A percentile compares a stretch with the other conserved stretches of the same genome.
phyloP scores from a whole-genome alignment of 306 rosid genomes.

The Dryas alaskensis region DNA sequence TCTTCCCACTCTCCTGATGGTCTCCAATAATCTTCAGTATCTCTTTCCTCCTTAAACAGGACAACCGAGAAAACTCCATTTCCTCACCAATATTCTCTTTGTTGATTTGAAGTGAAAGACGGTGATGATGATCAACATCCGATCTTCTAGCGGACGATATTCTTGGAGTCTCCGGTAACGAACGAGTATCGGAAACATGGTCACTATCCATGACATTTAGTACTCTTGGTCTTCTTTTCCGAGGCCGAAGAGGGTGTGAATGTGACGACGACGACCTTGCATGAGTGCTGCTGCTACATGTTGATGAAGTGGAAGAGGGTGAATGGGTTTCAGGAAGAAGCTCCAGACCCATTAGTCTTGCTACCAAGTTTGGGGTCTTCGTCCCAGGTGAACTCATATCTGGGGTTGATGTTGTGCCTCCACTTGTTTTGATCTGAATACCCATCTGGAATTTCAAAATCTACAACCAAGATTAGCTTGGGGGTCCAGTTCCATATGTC shows the following conservation, averaged over 20 bases:
- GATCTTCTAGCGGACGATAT: slow-evolving; percentile 64
- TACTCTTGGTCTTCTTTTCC: slow-evolving; percentile 32
- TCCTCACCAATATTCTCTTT: slow-evolving; percentile 53
- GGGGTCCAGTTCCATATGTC: slow-evolving; percentile 7
- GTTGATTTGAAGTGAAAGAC: slow-evolving; percentile 81
- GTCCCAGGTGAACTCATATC: slow-evolving; percentile 74
- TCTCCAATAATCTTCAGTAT: slow-evolving; percentile 32
- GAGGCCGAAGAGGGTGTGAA: slow-evolving; percentile 11
- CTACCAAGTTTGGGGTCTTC: slow-evolving; percentile 88
- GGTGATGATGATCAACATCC: slow-evolving; percentile 58
- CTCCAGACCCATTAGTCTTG: slow-evolving; percentile 95
- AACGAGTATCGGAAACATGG: slow-evolving; percentile 33
- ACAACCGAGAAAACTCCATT: slow-evolving; percentile 45
- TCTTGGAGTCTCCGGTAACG: slow-evolving; percentile 78
- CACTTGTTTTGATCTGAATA: slow-evolving; percentile 61
- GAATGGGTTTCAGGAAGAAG: slow-evolving; percentile 71
- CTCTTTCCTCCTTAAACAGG: slow-evolving; percentile 41
- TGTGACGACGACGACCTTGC: neutral
- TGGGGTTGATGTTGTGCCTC: slow-evolving; percentile 19
- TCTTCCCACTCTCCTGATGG: slow-evolving; percentile 28
- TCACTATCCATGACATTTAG: slow-evolving; percentile 26
- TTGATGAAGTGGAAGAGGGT: slow-evolving; percentile 35
- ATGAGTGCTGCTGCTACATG: slow-evolving; percentile 23
- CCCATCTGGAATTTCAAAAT: slow-evolving; percentile 54
- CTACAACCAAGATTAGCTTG: slow-evolving; percentile 5